These are phyloP conservation scores for Eucalyptus pauciflora DNA, from an alignment of 345 rosid species.

Conservation along the genomic window DNA sequence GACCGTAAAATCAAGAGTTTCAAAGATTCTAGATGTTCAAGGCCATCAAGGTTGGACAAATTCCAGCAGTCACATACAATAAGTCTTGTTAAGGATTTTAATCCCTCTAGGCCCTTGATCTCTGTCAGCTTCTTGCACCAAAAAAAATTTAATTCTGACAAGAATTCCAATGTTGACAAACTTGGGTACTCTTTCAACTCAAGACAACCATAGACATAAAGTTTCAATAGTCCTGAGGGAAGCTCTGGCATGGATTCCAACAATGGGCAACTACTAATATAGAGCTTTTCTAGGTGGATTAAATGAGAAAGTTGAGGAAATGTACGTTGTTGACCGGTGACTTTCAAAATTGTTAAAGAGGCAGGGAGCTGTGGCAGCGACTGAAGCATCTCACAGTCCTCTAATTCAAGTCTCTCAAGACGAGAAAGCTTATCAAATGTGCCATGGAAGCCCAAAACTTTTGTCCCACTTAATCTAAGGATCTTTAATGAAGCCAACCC, in stretches of 20 bases:
- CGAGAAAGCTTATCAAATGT: background rate
- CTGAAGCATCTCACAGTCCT: background rate
- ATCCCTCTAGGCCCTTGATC: background rate
- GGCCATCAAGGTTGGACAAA: background rate
- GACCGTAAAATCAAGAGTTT: fast-evolving
- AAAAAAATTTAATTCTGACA: fast-evolving
- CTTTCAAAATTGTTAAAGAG: background rate
- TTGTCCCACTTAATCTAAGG: background rate
- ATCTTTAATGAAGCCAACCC: background rate
- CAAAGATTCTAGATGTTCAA: background rate
- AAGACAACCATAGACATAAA: fast-evolving
- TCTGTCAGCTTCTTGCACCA: background rate
- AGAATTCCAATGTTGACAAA: background rate
- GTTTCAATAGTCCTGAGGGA: background rate
- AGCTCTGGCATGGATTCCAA: background rate
- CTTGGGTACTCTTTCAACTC: background rate
- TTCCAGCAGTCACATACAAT: fast-evolving
- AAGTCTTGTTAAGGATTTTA: background rate
- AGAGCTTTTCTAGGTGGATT: background rate
- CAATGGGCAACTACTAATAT: fast-evolving
- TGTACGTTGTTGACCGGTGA: background rate
- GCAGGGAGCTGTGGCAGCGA: background rate
- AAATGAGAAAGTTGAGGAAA: background rate
- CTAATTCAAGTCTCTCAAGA: background rate
- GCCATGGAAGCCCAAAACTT: background rate